phyloP scores from a whole-genome alignment of 495 filamentous ascomycete species.

The Lichina pygmaea region DNA sequence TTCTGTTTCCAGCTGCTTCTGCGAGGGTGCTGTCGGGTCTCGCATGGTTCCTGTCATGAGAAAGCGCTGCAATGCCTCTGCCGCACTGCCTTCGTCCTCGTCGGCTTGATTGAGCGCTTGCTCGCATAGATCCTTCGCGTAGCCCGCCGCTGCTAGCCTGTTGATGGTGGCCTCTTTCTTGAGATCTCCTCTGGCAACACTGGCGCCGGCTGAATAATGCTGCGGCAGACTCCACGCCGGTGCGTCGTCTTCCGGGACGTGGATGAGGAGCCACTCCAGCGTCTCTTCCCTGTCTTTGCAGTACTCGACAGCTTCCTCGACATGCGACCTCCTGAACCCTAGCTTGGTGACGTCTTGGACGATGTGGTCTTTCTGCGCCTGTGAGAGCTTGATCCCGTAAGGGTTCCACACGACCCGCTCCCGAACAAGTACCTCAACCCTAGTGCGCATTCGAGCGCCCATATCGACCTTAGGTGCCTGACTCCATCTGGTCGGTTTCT shows the following conservation, averaged over 20 bases:
- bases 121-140: slow-evolving; percentile 57
- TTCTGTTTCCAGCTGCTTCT: slow-evolving; percentile 7
- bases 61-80: slow-evolving; percentile 47
- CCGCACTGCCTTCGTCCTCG: slow-evolving; percentile 54
- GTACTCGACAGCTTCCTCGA: slow-evolving; percentile 62
- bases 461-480: slow-evolving; percentile 73
- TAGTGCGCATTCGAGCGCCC: slow-evolving; percentile 44
- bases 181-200: slow-evolving; percentile 52
- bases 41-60: slow-evolving; percentile 17
- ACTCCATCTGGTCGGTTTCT: neutral
- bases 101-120: slow-evolving; percentile 36
- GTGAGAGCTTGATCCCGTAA: slow-evolving; percentile 33
- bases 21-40: neutral
- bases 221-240: slow-evolving; percentile 77
- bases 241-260: slow-evolving; percentile 89
- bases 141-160: slow-evolving; percentile 56
- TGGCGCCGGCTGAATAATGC: slow-evolving; percentile 66
- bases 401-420: slow-evolving; percentile 70
- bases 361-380: slow-evolving; percentile 25
- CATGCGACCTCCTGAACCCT: slow-evolving; percentile 67
- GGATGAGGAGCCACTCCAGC: slow-evolving; percentile 77
- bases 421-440: slow-evolving; percentile 54
- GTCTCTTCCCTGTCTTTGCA: slow-evolving; percentile 87
- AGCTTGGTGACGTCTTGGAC: slow-evolving; percentile 46
- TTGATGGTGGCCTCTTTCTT: slow-evolving; percentile 55